Conservation (phyloP, 2,329 filamentous ascomycete genomes). For the Talaromyces rugulosus region DNA sequence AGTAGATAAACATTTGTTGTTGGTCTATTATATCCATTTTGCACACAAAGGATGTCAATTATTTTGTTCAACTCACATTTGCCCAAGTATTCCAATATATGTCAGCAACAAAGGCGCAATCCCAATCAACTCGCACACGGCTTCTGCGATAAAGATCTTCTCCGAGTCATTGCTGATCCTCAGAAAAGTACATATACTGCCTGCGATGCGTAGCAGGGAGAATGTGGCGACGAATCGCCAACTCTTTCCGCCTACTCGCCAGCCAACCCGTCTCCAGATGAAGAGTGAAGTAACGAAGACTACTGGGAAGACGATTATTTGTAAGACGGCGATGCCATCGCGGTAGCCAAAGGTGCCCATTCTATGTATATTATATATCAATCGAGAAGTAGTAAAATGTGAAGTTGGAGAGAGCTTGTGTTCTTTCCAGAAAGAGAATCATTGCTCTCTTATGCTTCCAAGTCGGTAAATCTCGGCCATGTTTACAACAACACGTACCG, state of each 20-base stretch:
- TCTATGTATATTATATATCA: not conserved
- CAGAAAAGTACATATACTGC: not conserved
- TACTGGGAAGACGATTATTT: not conserved
- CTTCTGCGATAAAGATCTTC: slow-evolving; percentile 17
- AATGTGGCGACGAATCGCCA: not conserved
- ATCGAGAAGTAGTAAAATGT: not conserved
- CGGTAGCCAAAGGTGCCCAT: not conserved
- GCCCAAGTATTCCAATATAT: slow-evolving; percentile 23
- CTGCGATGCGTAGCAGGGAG: not conserved
- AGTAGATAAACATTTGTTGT: not conserved
- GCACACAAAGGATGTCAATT: not conserved
- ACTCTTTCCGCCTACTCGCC: not conserved
- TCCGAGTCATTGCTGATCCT: slow-evolving; percentile 3
- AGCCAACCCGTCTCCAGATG: not conserved
- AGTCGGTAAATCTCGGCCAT: not conserved
- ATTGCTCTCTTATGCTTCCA: not conserved
- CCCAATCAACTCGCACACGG: slow-evolving; percentile 27
- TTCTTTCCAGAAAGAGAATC: too few species aligned
- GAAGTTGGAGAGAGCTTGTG: too few species aligned
- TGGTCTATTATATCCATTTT: not conserved
- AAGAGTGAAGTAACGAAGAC: not conserved
- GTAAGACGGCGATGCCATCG: not conserved
- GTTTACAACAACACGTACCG: not conserved
- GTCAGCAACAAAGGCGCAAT: slow-evolving; percentile 25
- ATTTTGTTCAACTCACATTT: slow-evolving; percentile 23